These are phyloP conservation scores for Capsella bursapastoris DNA, from an alignment of 345 rosid genomes.

Conservation along the genomic window DNA sequence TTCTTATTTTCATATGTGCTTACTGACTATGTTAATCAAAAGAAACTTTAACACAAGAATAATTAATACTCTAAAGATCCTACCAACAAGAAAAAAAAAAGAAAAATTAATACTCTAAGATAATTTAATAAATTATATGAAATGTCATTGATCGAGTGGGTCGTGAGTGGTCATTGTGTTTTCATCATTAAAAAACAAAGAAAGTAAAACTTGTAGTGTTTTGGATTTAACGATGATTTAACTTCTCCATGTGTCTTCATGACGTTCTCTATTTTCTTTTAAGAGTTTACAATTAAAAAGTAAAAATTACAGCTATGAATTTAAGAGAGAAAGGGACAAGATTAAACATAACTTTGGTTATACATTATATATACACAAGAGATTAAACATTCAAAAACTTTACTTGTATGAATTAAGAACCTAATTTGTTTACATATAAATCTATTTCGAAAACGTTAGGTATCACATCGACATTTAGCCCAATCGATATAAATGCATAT, in stretches of 20 bases:
- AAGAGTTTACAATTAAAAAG: no score
- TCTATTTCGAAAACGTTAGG: conserved; percentile 17
- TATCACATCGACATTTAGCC: conserved; percentile 25
- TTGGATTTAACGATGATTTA: neutral
- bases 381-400: neutral
- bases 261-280: neutral
- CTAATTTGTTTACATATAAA: neutral
- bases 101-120: neutral
- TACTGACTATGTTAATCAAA: neutral
- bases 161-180: conserved; percentile 14
- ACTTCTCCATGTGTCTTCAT: neutral
- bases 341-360: no score
- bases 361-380: neutral
- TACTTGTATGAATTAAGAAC: conserved; percentile 5
- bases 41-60: neutral
- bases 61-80: neutral
- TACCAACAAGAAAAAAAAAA: no score
- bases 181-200: neutral
- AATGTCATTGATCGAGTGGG: neutral
- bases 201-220: conserved; percentile 1
- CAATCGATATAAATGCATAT: neutral
- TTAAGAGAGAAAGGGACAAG: no score
- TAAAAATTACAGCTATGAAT: no score
- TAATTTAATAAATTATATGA: neutral
- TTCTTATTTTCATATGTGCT: neutral